phyloP scores from a whole-genome alignment of 2,329 filamentous ascomycete species.

The Colletotrichum simmondsii region DNA sequence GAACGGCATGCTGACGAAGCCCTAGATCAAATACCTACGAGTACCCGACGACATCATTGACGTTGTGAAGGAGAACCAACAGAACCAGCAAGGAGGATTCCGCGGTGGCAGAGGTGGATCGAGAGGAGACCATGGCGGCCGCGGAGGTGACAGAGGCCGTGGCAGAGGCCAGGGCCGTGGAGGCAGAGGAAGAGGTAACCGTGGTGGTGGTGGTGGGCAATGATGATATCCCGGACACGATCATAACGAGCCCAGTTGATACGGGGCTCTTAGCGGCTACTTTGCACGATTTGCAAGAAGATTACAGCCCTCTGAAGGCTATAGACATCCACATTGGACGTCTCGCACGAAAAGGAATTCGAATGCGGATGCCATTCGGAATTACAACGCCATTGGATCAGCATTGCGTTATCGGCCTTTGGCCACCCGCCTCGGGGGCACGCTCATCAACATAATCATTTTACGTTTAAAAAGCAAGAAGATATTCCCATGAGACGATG shows the following conservation, averaged over 20 bases:
- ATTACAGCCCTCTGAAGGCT: background rate
- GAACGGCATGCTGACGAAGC: constrained; percentile 34
- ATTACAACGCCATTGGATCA: background rate
- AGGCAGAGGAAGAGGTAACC: constrained; percentile 27
- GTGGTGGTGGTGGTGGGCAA: constrained; percentile 27
- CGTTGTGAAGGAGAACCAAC: constrained; percentile 91
- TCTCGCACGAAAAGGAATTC: background rate
- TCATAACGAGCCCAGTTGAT: constrained; percentile 3
- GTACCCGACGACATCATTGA: constrained; percentile 98
- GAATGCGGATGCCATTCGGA: background rate
- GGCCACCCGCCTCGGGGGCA: background rate
- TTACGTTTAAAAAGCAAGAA: constrained; percentile 14
- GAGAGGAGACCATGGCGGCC: constrained; percentile 67
- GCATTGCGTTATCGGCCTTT: background rate
- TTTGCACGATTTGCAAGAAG: background rate
- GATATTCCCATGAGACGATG: background rate
- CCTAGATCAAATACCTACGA: constrained; percentile 97
- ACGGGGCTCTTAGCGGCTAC: background rate
- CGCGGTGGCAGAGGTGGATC: constrained; percentile 72
- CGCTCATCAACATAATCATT: constrained; percentile 11
- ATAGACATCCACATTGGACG: background rate
- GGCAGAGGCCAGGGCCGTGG: constrained; percentile 60
- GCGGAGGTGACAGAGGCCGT: constrained; percentile 66
- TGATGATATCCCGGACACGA: constrained; percentile 4
- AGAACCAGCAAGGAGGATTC: constrained; percentile 71